Evolutionary conservation across 495 filamentous ascomycete genomes (phyloP).

Genomic region (Clohesyomyces aquaticus): DNA sequence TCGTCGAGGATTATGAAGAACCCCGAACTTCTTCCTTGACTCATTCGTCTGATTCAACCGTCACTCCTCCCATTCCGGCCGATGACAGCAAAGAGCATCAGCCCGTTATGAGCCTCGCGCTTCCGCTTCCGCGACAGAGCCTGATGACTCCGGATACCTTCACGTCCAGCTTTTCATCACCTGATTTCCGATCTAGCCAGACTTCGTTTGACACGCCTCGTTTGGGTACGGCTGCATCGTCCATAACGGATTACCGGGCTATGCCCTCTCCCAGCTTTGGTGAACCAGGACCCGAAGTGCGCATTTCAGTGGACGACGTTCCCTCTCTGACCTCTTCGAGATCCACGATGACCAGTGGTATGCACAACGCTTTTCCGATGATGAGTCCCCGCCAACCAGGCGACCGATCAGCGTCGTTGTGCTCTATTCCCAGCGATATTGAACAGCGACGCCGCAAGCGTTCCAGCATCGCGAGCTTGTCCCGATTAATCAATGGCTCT

Average conservation of each 20-base stretch:
- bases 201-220: constrained; percentile 64
- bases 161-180: constrained; percentile 55
- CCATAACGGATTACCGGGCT: constrained; percentile 68
- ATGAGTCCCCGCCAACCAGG: constrained; percentile 51
- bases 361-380: constrained; percentile 57
- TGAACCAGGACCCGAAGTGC: constrained; percentile 65
- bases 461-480: constrained; percentile 82
- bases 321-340: constrained; percentile 85
- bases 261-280: constrained; percentile 64
- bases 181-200: constrained; percentile 46
- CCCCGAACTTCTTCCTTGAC: constrained; percentile 50
- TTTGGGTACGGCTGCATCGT: constrained; percentile 72
- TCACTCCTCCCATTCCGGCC: constrained; percentile 53
- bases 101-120: constrained; percentile 42
- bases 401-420: constrained; percentile 69
- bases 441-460: constrained; percentile 70
- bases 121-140: constrained; percentile 39
- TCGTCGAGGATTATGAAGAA: constrained; percentile 52
- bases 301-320: constrained; percentile 81
- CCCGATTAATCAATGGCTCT: constrained; percentile 72
- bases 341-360: constrained; percentile 77
- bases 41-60: constrained; percentile 59
- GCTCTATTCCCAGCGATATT: constrained; percentile 49
- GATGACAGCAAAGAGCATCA: constrained; percentile 51
- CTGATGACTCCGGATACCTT: constrained; percentile 47